Percentiles rank a stretch among this genome's conserved stretches.
These are phyloP conservation scores for Trichoderma endophyticum DNA, from an alignment of 2,329 filamentous ascomycete genomes.

Conservation along the genomic window DNA sequence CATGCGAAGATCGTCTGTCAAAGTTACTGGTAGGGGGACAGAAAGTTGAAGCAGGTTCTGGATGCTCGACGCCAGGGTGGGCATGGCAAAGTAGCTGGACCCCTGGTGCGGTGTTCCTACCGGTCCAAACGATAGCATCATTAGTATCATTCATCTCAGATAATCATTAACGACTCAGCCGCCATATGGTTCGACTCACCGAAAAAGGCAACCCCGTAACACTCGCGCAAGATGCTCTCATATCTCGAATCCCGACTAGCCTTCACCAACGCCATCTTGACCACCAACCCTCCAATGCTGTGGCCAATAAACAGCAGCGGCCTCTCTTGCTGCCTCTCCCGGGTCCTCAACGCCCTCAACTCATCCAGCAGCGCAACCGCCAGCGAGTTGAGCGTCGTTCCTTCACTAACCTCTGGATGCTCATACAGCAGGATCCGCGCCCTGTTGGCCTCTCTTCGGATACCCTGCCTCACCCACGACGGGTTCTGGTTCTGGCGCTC, in stretches of 20 bases:
- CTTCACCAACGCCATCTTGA: constrained; percentile 54
- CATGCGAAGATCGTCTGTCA: constrained; percentile 50
- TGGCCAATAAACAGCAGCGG: constrained; percentile 61
- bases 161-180: constrained; percentile 22
- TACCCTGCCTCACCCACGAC: constrained; percentile 53
- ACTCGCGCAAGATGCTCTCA: constrained; percentile 50
- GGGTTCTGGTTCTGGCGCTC: constrained; percentile 31
- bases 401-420: constrained; percentile 43
- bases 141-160: not conserved
- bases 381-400: constrained; percentile 42
- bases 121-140: not conserved
- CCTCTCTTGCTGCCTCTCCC: constrained; percentile 37
- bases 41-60: constrained; percentile 50
- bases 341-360: constrained; percentile 35
- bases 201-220: constrained; percentile 60
- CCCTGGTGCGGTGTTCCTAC: constrained; percentile 59
- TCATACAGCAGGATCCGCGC: constrained; percentile 52
- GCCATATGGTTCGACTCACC: constrained; percentile 36
- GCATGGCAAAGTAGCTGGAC: constrained; percentile 60
- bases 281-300: constrained; percentile 58
- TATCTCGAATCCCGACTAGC: constrained; percentile 40
- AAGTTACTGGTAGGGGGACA: constrained; percentile 46
- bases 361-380: constrained; percentile 48
- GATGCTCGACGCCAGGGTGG: constrained; percentile 53
- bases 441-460: constrained; percentile 45